These are phyloP conservation scores for Lecanosticta acicola DNA, from an alignment of 2,329 filamentous ascomycete species.

Conservation along the genomic window DNA sequence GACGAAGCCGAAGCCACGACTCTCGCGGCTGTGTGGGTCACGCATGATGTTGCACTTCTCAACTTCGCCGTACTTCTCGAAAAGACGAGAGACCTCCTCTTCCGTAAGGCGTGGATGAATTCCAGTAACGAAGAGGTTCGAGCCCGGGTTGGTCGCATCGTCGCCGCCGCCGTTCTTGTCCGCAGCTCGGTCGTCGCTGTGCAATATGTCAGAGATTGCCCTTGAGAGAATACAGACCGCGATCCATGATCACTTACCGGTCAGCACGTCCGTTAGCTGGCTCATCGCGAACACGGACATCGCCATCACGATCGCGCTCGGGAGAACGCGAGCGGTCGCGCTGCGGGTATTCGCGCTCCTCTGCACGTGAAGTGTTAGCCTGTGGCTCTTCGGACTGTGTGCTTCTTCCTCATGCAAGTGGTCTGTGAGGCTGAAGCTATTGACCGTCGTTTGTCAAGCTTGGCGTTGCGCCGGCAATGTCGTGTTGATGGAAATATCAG, in stretches of 20 bases:
- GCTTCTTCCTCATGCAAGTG: neutral
- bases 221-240: slow-evolving; percentile 12
- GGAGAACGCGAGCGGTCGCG: slow-evolving; percentile 61
- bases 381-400: neutral
- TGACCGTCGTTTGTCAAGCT: too few relatives aligned
- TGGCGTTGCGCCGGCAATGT: too few relatives aligned
- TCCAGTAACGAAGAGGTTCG: slow-evolving; percentile 97
- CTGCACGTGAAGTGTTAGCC: slow-evolving; percentile 26
- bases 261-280: slow-evolving; percentile 57
- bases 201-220: slow-evolving; percentile 9
- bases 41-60: slow-evolving; percentile 99
- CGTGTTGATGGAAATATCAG: too few relatives aligned
- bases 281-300: slow-evolving; percentile 52
- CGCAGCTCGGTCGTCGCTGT: slow-evolving; percentile 44
- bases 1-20: slow-evolving; percentile 96
- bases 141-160: slow-evolving; percentile 82
- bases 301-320: slow-evolving; percentile 44
- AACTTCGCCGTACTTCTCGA: slow-evolving; percentile 97
- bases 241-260: slow-evolving; percentile 37
- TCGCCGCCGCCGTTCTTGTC: slow-evolving; percentile 46
- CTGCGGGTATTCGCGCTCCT: slow-evolving; percentile 55
- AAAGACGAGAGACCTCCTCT: slow-evolving; percentile 85
- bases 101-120: slow-evolving; percentile 91
- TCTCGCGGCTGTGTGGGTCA: slow-evolving; percentile 96
- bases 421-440: too few relatives aligned